Base-by-base conservation (phyloP, 495 filamentous ascomycete species). In the Rostrohypoxylon terebratum region DNA sequence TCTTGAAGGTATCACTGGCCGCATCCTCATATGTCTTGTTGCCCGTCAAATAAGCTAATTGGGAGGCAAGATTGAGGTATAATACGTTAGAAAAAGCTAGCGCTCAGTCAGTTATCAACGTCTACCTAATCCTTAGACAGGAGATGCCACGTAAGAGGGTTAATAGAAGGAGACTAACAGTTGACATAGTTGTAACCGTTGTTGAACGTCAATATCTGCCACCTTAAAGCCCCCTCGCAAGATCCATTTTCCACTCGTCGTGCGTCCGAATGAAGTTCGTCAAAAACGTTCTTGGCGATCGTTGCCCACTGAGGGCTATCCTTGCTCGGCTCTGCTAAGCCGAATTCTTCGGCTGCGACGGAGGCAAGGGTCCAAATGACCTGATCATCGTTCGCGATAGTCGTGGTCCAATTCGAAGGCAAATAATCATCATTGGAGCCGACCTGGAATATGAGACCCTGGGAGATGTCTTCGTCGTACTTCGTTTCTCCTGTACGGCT, bases 141-240 rank as follows among this genome's bases (percentile, higher is more conserved):
- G 42, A 13, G 16, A 18, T 45, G 13, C 16, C 40, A 14, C 14
- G 40, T 14, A 21, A 25, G 1, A 4, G 44, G 28, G 9, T 44
- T 42, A 5, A 21, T 10, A 11, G 23, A 36, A 38, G 14, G 25
- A 10, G 5, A 71, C 72, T 28, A 51, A 77, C 90, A 84, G 77
- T 93, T 94, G 80, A 94, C 91, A 83, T 95, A 94, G 59, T 90
- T 85, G 64, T 92, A 96, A 0, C 93, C 93, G 11, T 81, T 84
- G 72, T 93, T 93, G 72, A 84, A 87, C 0, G 86, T 82, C 74
- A 88, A 89, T 48, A 95, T 90, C 81, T 95, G 91, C 93, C 92
- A 95, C 20, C 88, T 83, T 72, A 96, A 72, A 1, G 90, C 91
- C 16, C 91, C 92, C 16, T 80, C 81, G 75, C 92, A 94, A 6